Evolutionary conservation across 305 asterid genomes (phyloP).

Genomic region (Plantago lanceolata): DNA sequence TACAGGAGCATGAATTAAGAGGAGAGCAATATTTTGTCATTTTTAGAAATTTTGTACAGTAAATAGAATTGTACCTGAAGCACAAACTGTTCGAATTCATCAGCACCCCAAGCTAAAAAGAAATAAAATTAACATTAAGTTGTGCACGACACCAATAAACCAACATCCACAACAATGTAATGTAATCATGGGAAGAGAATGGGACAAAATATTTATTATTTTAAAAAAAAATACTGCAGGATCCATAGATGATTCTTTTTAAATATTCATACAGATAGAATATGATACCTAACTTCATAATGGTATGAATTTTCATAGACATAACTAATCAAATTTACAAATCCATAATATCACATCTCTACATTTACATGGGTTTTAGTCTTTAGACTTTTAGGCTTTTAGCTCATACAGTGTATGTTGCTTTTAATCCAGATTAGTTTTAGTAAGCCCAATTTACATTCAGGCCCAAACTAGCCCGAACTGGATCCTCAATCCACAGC

Average conservation of each 20-base stretch:
- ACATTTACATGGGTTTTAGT: too few relatives aligned
- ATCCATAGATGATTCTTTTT: not conserved
- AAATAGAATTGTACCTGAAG: constrained; percentile 49
- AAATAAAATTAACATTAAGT: constrained; percentile 24
- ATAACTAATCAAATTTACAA: too few relatives aligned
- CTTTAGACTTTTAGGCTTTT: too few relatives aligned
- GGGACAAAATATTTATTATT: constrained; percentile 1
- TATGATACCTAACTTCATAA: too few relatives aligned
- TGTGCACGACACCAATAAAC: constrained; percentile 22
- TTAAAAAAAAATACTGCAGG: too few relatives aligned
- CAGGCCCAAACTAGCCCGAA: too few relatives aligned
- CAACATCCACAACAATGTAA: constrained; percentile 5
- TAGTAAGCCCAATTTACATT: too few relatives aligned
- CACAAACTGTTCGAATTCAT: constrained; percentile 63
- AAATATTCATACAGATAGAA: not conserved
- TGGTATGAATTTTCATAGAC: too few relatives aligned
- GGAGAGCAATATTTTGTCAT: not conserved
- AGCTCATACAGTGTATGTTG: too few relatives aligned
- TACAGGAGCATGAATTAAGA: constrained; percentile 16
- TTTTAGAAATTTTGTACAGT: constrained; percentile 10
- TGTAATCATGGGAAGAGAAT: not conserved
- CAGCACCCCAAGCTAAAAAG: constrained; percentile 73
- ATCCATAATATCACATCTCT: too few relatives aligned
- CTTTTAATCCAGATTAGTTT: too few relatives aligned
- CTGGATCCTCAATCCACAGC: too few relatives aligned